Conservation (phyloP, 257 asterid species). For the Leptodermis oblonga region DNA sequence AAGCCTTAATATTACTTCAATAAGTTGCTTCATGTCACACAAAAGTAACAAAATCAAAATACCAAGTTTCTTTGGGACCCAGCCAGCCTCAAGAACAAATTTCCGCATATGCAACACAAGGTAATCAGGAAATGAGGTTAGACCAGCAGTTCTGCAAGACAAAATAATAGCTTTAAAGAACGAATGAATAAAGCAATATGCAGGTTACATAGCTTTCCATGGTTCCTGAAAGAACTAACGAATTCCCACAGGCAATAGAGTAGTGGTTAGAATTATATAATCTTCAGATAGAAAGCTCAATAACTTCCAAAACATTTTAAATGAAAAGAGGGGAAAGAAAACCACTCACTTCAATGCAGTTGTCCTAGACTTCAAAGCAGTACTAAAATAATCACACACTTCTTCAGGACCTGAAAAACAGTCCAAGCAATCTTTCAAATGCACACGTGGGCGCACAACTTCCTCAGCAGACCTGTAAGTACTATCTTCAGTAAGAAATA, state of each 20-base stretch:
- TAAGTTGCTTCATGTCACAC: constrained; percentile 11
- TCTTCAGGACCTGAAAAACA: constrained; percentile 85
- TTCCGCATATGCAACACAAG: constrained; percentile 95
- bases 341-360: constrained; percentile 76
- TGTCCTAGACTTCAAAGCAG: constrained; percentile 70
- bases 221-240: background rate
- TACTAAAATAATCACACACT: constrained; percentile 83
- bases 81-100: constrained; percentile 87
- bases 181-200: background rate
- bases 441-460: constrained; percentile 91
- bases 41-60: constrained; percentile 17
- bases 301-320: background rate
- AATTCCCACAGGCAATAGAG: background rate
- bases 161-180: constrained; percentile 13
- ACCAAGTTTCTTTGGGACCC: constrained; percentile 99
- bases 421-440: constrained; percentile 77
- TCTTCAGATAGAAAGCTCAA: background rate
- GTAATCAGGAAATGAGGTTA: constrained; percentile 93
- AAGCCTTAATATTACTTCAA: constrained; percentile 12
- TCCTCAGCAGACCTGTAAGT: constrained; percentile 64
- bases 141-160: constrained; percentile 72
- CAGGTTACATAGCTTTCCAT: background rate
- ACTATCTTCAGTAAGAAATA: constrained; percentile 19
- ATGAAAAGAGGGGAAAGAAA: background rate
- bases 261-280: background rate